Evolutionary conservation across 2,329 filamentous ascomycete genomes (phyloP), one percentile per base, ranked within the genome.

Genomic region (Endocalyx cinctus): DNA sequence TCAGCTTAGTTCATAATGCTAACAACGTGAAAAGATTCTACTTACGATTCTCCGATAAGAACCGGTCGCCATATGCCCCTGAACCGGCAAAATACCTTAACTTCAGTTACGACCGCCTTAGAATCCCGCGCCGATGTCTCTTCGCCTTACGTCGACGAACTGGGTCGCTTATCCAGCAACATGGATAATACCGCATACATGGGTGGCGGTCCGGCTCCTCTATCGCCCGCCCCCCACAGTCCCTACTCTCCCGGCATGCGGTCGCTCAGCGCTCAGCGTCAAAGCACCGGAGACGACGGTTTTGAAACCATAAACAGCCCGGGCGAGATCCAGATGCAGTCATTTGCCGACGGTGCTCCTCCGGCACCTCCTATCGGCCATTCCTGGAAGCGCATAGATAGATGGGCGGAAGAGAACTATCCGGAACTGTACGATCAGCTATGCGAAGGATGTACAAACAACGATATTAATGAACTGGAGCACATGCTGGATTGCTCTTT

Each of bases 381-480:
- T 64, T 94, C 90, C 11, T 98, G 92, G 92, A 81, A 75, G 57
- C 85, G 89, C 61, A 96, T 98, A 55, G 90, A 97, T 58, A 72
- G 75, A 25, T 98, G 92, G 92, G 76, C 86, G 35, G 92, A 97
- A 53, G 86, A 92, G 42, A 87, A 97, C 63, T 98, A 96, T 60
- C 84, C 87, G 39, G 92, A 98, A 63, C 77, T 98, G 18, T 92
- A 72, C 50, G 92, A 98, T 62, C 89, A 98, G 59, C 69, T 98
- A 20, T 85, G 90, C 58, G 89, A 95, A 60, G 88, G 87, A 18
- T 88, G 84, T 56, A 97, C 92, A 5, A 73, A 79, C 54, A 98
- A 98, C 63, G 92, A 98, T 55, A 71, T 98, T 56, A 97, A 96
- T 60, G 92, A 97, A 62, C 70, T 98, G 33, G 92, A 98, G 66